A percentile compares a stretch with the other conserved stretches of the same genome.
These are phyloP conservation scores for Aspergillus fructus DNA, from an alignment of 2,329 filamentous ascomycete genomes.

Conservation along the genomic window DNA sequence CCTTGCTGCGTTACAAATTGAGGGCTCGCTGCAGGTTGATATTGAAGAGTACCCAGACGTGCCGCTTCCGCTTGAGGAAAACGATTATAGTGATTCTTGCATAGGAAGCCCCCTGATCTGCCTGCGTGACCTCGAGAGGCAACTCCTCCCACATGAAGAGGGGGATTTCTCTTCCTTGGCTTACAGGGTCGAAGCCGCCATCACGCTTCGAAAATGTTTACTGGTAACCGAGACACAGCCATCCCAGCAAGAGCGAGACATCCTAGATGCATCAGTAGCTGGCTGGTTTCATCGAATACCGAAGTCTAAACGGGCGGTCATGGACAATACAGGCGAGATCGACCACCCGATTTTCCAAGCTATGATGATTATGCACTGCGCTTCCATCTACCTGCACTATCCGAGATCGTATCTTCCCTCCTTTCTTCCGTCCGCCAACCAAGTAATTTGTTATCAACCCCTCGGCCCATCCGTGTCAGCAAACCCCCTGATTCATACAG, in stretches of 20 bases:
- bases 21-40: slow-evolving; percentile 1
- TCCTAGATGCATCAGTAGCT: not conserved
- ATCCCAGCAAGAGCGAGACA: not conserved
- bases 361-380: slow-evolving; percentile 12
- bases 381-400: slow-evolving; percentile 11
- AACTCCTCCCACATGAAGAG: not conserved
- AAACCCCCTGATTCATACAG: not conserved
- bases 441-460: slow-evolving; percentile 1
- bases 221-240: not conserved
- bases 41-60: not conserved
- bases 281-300: not conserved
- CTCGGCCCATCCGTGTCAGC: not conserved
- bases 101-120: not conserved
- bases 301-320: not conserved
- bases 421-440: slow-evolving; percentile 5
- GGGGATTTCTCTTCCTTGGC: slow-evolving; percentile 3
- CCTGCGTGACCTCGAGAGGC: not conserved
- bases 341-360: slow-evolving; percentile 8
- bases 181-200: slow-evolving; percentile 6
- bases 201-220: slow-evolving; percentile 9
- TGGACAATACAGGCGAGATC: not conserved
- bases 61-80: not conserved
- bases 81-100: slow-evolving; percentile 1
- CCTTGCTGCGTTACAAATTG: slow-evolving; percentile 9
- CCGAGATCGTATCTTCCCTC: slow-evolving; percentile 1